Conservation (phyloP, 2,329 filamentous ascomycete species). For the Talaromyces sp. region DNA sequence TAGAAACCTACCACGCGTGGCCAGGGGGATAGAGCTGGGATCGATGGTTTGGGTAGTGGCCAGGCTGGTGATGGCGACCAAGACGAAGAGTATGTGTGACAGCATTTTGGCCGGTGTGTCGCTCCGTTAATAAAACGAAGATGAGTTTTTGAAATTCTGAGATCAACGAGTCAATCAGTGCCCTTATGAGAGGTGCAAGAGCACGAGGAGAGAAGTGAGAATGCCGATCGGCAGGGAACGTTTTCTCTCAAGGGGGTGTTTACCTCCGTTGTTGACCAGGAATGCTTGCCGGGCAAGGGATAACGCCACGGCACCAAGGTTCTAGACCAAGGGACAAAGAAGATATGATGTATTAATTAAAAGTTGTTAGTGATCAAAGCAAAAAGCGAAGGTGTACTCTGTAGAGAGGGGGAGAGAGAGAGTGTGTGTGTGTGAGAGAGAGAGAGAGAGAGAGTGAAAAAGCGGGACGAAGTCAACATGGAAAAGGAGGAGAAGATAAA, state of each 20-base stretch:
- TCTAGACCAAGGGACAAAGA: background rate
- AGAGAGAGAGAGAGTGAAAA: background rate
- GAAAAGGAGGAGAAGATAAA: background rate
- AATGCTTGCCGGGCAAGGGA: background rate
- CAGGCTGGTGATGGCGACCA: slow-evolving; percentile 27
- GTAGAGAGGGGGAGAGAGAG: background rate
- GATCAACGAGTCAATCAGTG: background rate
- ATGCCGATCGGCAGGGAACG: background rate
- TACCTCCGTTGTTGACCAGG: background rate
- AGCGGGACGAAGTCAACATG: background rate
- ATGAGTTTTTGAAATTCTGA: background rate
- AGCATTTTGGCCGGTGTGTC: slow-evolving; percentile 17
- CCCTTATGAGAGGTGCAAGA: background rate
- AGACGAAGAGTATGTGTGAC: slow-evolving; percentile 20
- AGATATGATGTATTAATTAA: background rate
- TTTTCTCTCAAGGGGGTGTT: background rate
- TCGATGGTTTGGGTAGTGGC: slow-evolving; percentile 36
- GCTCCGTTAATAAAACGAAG: background rate
- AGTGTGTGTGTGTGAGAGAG: background rate
- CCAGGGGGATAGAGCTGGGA: slow-evolving; percentile 28
- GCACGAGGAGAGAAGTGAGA: background rate
- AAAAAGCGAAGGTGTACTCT: no score
- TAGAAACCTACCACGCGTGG: slow-evolving; percentile 31
- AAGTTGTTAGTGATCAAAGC: background rate
- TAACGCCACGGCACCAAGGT: background rate